phyloP scores from a whole-genome alignment of 1,139 yeast species.

The Suhomyces kunorum region DNA sequence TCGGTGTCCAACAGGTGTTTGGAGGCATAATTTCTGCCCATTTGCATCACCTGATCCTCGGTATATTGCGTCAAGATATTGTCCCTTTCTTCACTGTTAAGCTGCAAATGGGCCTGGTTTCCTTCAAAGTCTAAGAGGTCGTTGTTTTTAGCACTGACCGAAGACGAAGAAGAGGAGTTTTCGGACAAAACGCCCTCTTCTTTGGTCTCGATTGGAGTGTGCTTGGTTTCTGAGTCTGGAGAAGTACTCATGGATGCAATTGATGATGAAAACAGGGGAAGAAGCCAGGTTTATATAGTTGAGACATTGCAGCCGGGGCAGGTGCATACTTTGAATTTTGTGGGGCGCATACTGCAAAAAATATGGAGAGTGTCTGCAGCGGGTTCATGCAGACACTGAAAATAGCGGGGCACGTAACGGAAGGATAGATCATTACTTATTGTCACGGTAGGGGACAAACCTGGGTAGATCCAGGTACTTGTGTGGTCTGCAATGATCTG shows the following conservation, averaged over 20 bases:
- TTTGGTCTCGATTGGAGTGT: neutral
- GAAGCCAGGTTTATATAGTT: constrained; percentile 7
- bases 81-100: constrained; percentile 35
- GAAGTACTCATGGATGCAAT: constrained; percentile 7
- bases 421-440: no score
- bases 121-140: constrained; percentile 28
- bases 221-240: neutral
- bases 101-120: constrained; percentile 24
- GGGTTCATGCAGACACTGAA: no score
- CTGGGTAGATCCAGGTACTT: no score
- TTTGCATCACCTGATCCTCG: constrained; percentile 63
- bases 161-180: constrained; percentile 23
- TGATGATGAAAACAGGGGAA: neutral
- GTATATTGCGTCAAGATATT: constrained; percentile 66
- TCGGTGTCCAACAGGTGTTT: constrained; percentile 65
- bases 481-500: no score
- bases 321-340: neutral
- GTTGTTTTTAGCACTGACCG: constrained; percentile 20
- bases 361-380: constrained; percentile 5
- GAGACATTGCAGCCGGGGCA: neutral
- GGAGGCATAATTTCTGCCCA: constrained; percentile 71
- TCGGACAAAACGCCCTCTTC: constrained; percentile 26
- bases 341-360: neutral
- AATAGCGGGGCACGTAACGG: no score
- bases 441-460: no score